Percentiles rank a stretch among this genome's conserved stretches.
phyloP scores from a whole-genome alignment of 2,329 filamentous ascomycete species.

The Aureobasidium mangrovei region DNA sequence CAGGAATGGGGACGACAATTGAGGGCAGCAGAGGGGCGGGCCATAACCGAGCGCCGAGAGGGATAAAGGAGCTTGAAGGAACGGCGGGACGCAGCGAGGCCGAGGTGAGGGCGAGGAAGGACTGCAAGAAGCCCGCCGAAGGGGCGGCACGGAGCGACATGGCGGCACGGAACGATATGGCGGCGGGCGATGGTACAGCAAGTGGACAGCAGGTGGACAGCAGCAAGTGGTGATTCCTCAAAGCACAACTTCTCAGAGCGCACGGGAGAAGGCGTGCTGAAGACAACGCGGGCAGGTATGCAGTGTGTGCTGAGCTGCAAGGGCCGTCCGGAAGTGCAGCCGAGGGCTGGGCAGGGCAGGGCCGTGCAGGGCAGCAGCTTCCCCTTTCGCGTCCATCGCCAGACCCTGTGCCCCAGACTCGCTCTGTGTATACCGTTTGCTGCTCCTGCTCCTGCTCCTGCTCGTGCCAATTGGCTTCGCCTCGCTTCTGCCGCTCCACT shows the following conservation, averaged over 20 bases:
- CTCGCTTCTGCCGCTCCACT: neutral
- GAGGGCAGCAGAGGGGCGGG: conserved; percentile 46
- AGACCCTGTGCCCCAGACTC: conserved; percentile 14
- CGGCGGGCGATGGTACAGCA: neutral
- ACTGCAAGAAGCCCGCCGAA: conserved; percentile 34
- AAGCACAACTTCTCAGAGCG: conserved; percentile 9
- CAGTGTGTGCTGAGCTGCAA: neutral
- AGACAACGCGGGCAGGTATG: neutral
- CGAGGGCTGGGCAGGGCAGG: neutral
- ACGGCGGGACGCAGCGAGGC: conserved; percentile 31
- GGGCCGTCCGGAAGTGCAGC: neutral
- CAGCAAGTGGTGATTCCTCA: neutral
- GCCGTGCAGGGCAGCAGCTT: conserved; percentile 21
- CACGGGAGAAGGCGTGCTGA: neutral
- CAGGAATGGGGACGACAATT: conserved; percentile 56
- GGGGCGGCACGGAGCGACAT: conserved; percentile 34
- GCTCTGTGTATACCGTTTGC: conserved; percentile 1
- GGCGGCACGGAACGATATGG: conserved; percentile 6
- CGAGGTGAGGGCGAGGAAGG: conserved; percentile 46
- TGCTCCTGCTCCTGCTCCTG: neutral
- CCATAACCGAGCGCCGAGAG: conserved; percentile 35
- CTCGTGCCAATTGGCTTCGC: neutral
- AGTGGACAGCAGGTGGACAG: neutral
- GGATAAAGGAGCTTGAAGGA: conserved; percentile 37
- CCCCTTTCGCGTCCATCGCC: conserved; percentile 28